Base-by-base conservation (phyloP, 176 grass and related monocot genomes). In the Paspalum vaginatum region DNA sequence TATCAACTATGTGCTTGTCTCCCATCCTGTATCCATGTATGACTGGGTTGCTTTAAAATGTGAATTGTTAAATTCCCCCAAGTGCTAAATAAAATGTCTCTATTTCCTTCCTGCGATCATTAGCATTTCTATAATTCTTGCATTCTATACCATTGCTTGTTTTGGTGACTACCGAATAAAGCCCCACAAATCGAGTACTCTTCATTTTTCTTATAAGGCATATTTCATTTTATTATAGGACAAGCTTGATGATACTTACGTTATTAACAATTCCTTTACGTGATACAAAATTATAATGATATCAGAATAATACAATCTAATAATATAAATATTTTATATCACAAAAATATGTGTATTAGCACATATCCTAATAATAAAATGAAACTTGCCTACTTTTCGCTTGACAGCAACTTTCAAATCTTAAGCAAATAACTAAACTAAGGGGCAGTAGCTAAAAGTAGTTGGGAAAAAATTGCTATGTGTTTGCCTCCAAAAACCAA, bases 401-500 rank as follows among this genome's bases (percentile, higher is more conserved):
- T 83, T 14, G 41, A 59, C 63, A 71, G 8, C 22, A 68, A 68
- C 42, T 60, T 48, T 41, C 27, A 41, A 41, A 1, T 59, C 22
- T 11, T 42, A 65, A 78, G n/a, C 9, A 39, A 21, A 1, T 18
- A 22, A 54, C 2, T 18, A 27, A 79, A 55, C 53, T 21, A 10
- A 55, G 8, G 8, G 55, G 62, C 11, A 73, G 57, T 27, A 74
- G 24, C n/a, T 41, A 78, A 57, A 57, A 65, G 15, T 70, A 18
- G 53, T 37, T 4, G n/a, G 61, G 38, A 37, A 38, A 50, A 38
- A 50, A 74, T 69, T 16, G 78, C 57, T 61, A 68, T 83, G 32
- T 54, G 54, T 38, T 52, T 88, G 76, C 81, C 37, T 88, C 69
- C 81, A 53, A 88, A 88, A 88, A 69, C 21, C 44, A 66, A 69